These are phyloP conservation scores for Emericellopsis terricola DNA, from an alignment of 495 filamentous ascomycete genomes.

Conservation along the genomic window DNA sequence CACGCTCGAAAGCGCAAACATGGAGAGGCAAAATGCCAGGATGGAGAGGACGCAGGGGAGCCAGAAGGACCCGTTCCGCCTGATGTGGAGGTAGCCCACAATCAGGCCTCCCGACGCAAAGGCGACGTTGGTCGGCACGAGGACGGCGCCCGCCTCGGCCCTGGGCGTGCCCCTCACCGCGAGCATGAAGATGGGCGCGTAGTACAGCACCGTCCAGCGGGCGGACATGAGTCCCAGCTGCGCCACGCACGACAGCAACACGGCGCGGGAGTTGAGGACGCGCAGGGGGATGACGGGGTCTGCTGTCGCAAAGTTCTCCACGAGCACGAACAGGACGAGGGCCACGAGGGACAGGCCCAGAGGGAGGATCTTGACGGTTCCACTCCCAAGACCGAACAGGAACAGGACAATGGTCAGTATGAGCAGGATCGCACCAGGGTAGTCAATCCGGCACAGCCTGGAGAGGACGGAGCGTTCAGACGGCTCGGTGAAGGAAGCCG, in stretches of 20 bases:
- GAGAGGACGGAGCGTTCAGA: not conserved
- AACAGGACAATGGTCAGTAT: conserved; percentile 43
- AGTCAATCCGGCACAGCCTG: conserved; percentile 32
- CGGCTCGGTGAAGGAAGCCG: conserved; percentile 21
- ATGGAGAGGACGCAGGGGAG: conserved; percentile 34
- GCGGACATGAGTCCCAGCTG: conserved; percentile 58
- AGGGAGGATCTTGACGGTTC: conserved; percentile 34
- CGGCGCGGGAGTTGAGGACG: conserved; percentile 42
- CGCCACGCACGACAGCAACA: conserved; percentile 46
- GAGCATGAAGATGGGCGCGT: conserved; percentile 55
- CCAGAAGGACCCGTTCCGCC: conserved; percentile 47
- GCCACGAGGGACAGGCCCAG: conserved; percentile 15
- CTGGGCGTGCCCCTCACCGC: conserved; percentile 47
- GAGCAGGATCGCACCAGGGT: conserved; percentile 43
- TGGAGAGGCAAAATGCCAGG: conserved; percentile 31
- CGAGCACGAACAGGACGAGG: conserved; percentile 29
- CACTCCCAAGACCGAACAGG: conserved; percentile 41
- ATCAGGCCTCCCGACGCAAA: conserved; percentile 54
- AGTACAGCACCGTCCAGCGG: conserved; percentile 63
- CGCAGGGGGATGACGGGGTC: conserved; percentile 56
- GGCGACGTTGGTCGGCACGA: conserved; percentile 59
- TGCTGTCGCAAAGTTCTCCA: conserved; percentile 34
- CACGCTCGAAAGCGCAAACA: conserved; percentile 28
- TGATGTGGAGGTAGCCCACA: conserved; percentile 54
- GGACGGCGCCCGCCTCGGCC: conserved; percentile 46